Percentiles rank a stretch among this genome's conserved stretches.
phyloP scores from a whole-genome alignment of 371 early-diverging fungal species.

The Mucor indicus region DNA sequence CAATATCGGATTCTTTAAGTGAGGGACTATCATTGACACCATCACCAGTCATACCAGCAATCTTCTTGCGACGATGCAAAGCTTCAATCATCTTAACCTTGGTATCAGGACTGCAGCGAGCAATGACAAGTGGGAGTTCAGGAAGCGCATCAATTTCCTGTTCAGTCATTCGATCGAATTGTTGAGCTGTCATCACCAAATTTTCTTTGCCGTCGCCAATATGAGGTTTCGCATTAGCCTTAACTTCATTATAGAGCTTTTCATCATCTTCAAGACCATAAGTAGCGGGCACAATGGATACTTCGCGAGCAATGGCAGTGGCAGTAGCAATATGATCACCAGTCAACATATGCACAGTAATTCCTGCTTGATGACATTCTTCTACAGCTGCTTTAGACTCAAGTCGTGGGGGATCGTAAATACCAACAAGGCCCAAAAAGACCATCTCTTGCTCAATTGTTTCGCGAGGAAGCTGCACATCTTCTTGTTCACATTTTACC shows the following conservation, averaged over 20 bases:
- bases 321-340: conserved; percentile 95
- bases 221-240: conserved; percentile 19
- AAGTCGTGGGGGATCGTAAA: conserved; percentile 90
- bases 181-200: conserved; percentile 81
- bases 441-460: conserved; percentile 70
- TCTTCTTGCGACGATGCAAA: conserved; percentile 74
- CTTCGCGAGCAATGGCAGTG: conserved; percentile 88
- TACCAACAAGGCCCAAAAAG: conserved; percentile 89
- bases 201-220: conserved; percentile 18
- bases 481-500: conserved; percentile 42
- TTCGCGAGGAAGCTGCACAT: conserved; percentile 53
- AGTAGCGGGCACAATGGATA: conserved; percentile 75
- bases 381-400: conserved; percentile 77
- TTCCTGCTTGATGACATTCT: conserved; percentile 88
- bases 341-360: conserved; percentile 93
- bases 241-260: conserved; percentile 6
- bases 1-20: conserved; percentile 88
- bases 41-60: conserved; percentile 85
- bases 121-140: conserved; percentile 90
- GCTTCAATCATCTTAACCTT: conserved; percentile 96
- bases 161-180: conserved; percentile 81
- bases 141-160: conserved; percentile 73
- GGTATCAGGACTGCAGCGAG: conserved; percentile 93
- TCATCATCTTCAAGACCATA: conserved; percentile 29
- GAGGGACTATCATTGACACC: conserved; percentile 93